phyloP scores from a whole-genome alignment of 1,284 basidiomycete genomes.

The Puccinia triticina region DNA sequence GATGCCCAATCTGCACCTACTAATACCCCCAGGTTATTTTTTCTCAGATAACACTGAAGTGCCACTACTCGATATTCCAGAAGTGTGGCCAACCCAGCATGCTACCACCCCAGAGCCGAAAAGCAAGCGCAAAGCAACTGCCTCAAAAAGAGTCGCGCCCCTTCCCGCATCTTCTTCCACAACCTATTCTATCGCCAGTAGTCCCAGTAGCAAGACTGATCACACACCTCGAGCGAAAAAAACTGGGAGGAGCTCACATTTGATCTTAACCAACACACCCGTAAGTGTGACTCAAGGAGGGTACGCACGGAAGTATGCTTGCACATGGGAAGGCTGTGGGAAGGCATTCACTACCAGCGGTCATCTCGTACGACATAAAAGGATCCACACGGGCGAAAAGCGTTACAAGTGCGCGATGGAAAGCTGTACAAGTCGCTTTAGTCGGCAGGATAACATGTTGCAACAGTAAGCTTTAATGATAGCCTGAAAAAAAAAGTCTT shows the following conservation, averaged over 20 bases:
- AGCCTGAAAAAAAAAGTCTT: background rate
- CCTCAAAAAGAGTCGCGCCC: background rate
- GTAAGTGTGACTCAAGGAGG: constrained; percentile 46
- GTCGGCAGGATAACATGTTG: constrained; percentile 54
- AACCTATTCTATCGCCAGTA: background rate
- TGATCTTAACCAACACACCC: constrained; percentile 22
- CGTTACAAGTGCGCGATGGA: constrained; percentile 53
- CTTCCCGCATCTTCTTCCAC: background rate
- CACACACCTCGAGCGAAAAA: background rate
- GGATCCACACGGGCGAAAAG: constrained; percentile 54
- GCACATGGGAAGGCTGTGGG: constrained; percentile 50
- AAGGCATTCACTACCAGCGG: constrained; percentile 53
- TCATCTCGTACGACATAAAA: constrained; percentile 53
- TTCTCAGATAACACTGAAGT: constrained; percentile 5
- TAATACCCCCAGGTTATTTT: constrained; percentile 1
- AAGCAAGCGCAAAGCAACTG: background rate
- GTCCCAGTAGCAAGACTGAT: background rate
- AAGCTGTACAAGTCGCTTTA: constrained; percentile 53
- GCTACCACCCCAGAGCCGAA: constrained; percentile 3
- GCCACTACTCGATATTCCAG: background rate
- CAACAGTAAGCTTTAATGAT: constrained; percentile 52
- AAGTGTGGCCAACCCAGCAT: background rate
- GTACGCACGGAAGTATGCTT: constrained; percentile 51
- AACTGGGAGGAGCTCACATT: constrained; percentile 3
- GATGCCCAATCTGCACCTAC: background rate